Base-by-base conservation (phyloP, 78 protist genomes). In the Dictyostelium brefeldianum region DNA sequence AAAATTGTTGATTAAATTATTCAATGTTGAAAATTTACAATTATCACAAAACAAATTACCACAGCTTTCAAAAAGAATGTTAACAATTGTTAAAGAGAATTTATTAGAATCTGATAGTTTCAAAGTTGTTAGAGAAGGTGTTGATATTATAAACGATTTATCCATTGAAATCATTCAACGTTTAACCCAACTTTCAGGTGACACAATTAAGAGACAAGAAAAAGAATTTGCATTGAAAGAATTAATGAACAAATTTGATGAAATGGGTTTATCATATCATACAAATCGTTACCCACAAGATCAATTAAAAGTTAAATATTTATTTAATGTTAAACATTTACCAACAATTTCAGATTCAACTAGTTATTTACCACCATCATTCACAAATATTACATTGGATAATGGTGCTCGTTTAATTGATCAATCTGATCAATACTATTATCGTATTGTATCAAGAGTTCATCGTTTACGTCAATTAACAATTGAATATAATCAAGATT, bases 371-470 rank as follows among this genome's bases (percentile, higher is more conserved):
- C 79, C 79, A 73, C 43, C 31, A 43, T 46, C 51, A 3, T 20
- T 29, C 22, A 25, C 56, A 11, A 25, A n/a, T 3, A n/a, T 78
- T 9, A 54, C 59, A 14, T 10, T 14, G 0, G 73, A 57, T 25
- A 57, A 54, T 84, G 92, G 92, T 46, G 17, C 8, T 17, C 7
- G 8, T 5, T 51, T 87, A 36, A 18, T 87, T 9, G 46, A 87
- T 1, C 93, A 87, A 65, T 47, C 93, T 18, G 90, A 91, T 25
- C 53, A 89, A 20, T 91, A 91, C 46, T 91, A 56, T 81, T 79
- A 91, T 71, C 69, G 83, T 54, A 51, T 91, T 12, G 84, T 81
- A 7, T 47, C 95, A 3, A 54, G 95, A 36, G 50, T 91, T n/a
- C 80, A 91, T 81, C 31, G 65, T 29, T 47, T 91, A 2, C 89